Evolutionary conservation across 345 rosid species (phyloP).

Genomic region (Populus davidiana): DNA sequence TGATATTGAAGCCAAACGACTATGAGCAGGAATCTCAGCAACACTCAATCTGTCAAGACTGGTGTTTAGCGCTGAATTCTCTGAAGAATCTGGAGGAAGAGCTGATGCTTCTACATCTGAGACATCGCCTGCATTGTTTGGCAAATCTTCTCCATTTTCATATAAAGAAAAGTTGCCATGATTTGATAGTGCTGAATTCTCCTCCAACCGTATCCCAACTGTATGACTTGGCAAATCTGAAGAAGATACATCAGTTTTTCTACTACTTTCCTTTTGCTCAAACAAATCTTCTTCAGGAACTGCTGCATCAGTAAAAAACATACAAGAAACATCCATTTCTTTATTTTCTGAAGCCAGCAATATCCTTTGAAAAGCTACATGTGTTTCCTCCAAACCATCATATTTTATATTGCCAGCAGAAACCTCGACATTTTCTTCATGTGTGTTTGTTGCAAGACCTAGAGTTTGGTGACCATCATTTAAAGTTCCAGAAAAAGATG

Average conservation of each 20-base stretch:
- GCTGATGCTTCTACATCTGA: constrained; percentile 37
- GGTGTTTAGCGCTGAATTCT: constrained; percentile 1
- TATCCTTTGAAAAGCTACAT: constrained; percentile 35
- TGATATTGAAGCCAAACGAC: constrained; percentile 48
- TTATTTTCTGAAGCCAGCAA: constrained; percentile 32
- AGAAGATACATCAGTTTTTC: constrained; percentile 41
- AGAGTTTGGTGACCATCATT: constrained; percentile 45
- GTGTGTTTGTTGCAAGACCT: constrained; percentile 42
- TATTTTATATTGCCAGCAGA: constrained; percentile 28
- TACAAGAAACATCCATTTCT: constrained; percentile 27
- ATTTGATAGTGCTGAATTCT: constrained; percentile 30
- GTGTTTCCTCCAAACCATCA: constrained; percentile 39
- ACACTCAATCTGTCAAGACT: constrained; percentile 32
- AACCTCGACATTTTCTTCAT: constrained; percentile 41
- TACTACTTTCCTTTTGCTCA: constrained; percentile 31
- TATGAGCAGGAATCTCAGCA: constrained; percentile 36
- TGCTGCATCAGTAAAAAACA: constrained; percentile 23
- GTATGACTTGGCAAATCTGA: constrained; percentile 29
- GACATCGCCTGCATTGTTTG: constrained; percentile 29
- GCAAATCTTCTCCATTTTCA: constrained; percentile 44
- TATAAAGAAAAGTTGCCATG: constrained; percentile 20
- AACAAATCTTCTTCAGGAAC: constrained; percentile 21
- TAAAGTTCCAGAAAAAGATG: constrained; percentile 58
- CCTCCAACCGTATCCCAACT: constrained; percentile 37
- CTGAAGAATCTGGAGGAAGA: constrained; percentile 28